Evolutionary conservation across 352 stramenopile genomes (phyloP).

Genomic region (Phytophthora boehmeriae): DNA sequence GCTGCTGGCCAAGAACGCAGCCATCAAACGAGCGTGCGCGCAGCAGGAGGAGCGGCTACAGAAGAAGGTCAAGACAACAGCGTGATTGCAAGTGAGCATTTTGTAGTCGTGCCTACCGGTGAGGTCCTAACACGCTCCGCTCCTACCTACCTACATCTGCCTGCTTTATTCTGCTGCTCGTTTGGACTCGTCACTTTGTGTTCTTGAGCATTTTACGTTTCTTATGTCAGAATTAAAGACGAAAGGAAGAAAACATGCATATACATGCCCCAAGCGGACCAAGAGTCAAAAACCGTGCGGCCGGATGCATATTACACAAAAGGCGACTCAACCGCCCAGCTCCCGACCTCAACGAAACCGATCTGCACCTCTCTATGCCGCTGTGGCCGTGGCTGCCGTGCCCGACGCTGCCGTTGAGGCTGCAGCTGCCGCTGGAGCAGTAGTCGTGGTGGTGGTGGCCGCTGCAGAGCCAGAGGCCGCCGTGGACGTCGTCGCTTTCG

Average conservation of each 20-base stretch:
- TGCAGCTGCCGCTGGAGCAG: slow-evolving; percentile 14
- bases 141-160: no score
- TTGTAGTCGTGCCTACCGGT: not conserved
- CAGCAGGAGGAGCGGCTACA: slow-evolving; percentile 25
- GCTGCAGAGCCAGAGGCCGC: slow-evolving; percentile 13
- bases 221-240: slow-evolving; percentile 25
- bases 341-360: slow-evolving; percentile 16
- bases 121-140: slow-evolving; percentile 11
- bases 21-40: slow-evolving; percentile 51
- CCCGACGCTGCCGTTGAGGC: slow-evolving; percentile 21
- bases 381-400: slow-evolving; percentile 24
- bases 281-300: slow-evolving; percentile 30
- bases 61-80: slow-evolving; percentile 49
- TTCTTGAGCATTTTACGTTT: slow-evolving; percentile 34
- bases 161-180: no score
- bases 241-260: slow-evolving; percentile 25
- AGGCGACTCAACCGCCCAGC: slow-evolving; percentile 20
- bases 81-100: slow-evolving; percentile 8
- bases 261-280: slow-evolving; percentile 16
- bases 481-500: slow-evolving; percentile 27
- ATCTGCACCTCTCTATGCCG: slow-evolving; percentile 28
- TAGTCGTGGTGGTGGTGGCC: slow-evolving; percentile 5
- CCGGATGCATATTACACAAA: slow-evolving; percentile 38
- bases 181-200: slow-evolving; percentile 3
- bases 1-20: slow-evolving; percentile 67